Conservation (phyloP, 2,329 filamentous ascomycete genomes). For the Fusarium clavum region DNA sequence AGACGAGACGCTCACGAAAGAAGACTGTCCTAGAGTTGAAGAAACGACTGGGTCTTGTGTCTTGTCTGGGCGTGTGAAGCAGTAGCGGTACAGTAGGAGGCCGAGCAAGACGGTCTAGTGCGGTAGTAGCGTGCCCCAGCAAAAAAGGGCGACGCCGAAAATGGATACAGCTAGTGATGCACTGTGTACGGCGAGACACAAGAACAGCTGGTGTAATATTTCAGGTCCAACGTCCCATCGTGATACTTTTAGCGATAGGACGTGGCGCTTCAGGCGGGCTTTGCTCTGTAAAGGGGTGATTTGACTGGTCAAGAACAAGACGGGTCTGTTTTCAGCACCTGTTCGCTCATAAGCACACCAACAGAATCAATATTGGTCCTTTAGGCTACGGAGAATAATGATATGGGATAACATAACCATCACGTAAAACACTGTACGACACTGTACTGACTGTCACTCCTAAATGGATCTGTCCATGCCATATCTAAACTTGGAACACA, state of each 20-base stretch:
- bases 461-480: constrained; percentile 25
- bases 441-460: constrained; percentile 36
- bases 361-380: background rate
- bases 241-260: constrained; percentile 37
- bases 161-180: constrained; percentile 32
- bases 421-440: background rate
- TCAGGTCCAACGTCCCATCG: constrained; percentile 44
- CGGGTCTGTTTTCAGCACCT: background rate
- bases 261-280: constrained; percentile 33
- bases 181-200: constrained; percentile 39
- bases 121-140: constrained; percentile 36
- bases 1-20: constrained; percentile 38
- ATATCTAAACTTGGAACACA: constrained; percentile 42
- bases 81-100: constrained; percentile 6
- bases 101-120: constrained; percentile 21
- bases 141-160: constrained; percentile 40
- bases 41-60: constrained; percentile 44
- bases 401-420: background rate
- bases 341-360: background rate
- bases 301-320: constrained; percentile 10
- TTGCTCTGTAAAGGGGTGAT: constrained; percentile 30
- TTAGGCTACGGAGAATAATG: background rate
- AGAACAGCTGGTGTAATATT: constrained; percentile 3
- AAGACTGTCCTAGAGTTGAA: constrained; percentile 43
- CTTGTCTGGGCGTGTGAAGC: constrained; percentile 9